Conservation (phyloP, 768 basidiomycete species). For the Trametes cubensis region DNA sequence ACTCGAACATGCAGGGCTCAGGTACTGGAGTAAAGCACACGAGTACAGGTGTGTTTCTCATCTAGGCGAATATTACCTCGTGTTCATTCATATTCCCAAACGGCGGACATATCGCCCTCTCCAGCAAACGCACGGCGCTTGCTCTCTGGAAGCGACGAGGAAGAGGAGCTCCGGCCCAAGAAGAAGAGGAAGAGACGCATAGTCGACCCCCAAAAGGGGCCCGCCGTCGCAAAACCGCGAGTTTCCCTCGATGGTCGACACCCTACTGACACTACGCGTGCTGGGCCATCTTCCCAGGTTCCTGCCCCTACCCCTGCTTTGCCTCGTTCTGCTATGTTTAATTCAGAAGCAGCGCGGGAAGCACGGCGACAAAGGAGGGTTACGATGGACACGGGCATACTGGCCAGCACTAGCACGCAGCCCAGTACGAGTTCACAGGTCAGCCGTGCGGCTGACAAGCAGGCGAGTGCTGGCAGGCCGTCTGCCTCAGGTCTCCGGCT, state of each 20-base stretch:
- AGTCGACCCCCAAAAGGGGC: conserved; percentile 2
- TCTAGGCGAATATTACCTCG: not conserved
- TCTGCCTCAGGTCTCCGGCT: not conserved
- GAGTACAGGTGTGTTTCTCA: conserved; percentile 1
- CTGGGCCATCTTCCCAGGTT: not conserved
- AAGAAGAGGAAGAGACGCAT: conserved; percentile 15
- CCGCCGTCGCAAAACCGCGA: conserved; percentile 3
- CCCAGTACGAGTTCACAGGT: not conserved
- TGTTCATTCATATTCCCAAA: not conserved
- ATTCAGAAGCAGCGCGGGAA: not conserved
- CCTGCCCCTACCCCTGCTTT: not conserved
- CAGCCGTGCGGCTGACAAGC: not conserved
- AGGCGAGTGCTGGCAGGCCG: not conserved
- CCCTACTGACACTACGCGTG: not conserved
- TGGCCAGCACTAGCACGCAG: not conserved
- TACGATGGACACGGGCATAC: not conserved
- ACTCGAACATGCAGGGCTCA: not conserved
- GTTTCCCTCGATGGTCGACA: not conserved
- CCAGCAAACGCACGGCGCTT: not conserved
- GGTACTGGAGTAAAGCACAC: not conserved
- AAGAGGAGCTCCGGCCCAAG: not conserved
- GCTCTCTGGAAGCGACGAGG: conserved; percentile 3
- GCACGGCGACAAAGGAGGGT: conserved; percentile 2
- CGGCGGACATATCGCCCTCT: not conserved
- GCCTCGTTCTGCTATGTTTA: not conserved